Evolutionary conservation across 352 stramenopile species (phyloP).

Genomic region (Globisporangium parvum): DNA sequence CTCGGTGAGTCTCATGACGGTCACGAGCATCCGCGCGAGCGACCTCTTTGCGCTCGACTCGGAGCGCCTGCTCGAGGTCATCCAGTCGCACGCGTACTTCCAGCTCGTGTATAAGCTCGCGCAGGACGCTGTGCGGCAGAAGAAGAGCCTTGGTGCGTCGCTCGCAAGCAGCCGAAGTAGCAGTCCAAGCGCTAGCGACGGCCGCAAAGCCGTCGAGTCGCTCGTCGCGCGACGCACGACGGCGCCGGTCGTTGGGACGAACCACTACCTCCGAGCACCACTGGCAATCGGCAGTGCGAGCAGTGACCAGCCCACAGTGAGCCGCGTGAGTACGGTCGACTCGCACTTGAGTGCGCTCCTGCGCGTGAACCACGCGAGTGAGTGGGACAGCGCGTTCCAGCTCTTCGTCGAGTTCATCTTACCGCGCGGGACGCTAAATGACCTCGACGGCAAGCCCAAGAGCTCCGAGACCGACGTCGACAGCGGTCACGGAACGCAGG

Average conservation of each 20-base stretch:
- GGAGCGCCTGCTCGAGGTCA: constrained; percentile 33
- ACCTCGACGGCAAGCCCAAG: constrained; percentile 12
- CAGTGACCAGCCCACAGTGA: background rate
- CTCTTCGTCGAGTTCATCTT: constrained; percentile 46
- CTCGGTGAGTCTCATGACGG: constrained; percentile 44
- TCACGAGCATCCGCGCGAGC: constrained; percentile 46
- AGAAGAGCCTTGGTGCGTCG: constrained; percentile 19
- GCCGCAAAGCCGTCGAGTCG: background rate
- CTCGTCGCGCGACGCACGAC: constrained; percentile 6
- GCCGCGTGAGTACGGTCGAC: constrained; percentile 1
- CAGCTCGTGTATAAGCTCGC: constrained; percentile 35
- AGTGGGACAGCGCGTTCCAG: constrained; percentile 39
- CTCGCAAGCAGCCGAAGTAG: constrained; percentile 8
- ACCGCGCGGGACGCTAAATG: constrained; percentile 29
- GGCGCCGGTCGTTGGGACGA: background rate
- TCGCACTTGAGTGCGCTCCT: constrained; percentile 12
- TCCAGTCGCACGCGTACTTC: constrained; percentile 37
- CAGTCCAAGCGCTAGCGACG: constrained; percentile 1
- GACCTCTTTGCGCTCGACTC: constrained; percentile 56
- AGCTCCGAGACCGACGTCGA: background rate
- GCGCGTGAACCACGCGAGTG: constrained; percentile 12
- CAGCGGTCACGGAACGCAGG: background rate
- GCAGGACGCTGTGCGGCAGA: constrained; percentile 27
- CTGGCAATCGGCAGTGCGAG: background rate
- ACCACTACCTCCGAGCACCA: background rate